Evolutionary conservation across 768 basidiomycete genomes (phyloP), one percentile per base, ranked within the genome.

Genomic region (Rossbeevera mucosa): DNA sequence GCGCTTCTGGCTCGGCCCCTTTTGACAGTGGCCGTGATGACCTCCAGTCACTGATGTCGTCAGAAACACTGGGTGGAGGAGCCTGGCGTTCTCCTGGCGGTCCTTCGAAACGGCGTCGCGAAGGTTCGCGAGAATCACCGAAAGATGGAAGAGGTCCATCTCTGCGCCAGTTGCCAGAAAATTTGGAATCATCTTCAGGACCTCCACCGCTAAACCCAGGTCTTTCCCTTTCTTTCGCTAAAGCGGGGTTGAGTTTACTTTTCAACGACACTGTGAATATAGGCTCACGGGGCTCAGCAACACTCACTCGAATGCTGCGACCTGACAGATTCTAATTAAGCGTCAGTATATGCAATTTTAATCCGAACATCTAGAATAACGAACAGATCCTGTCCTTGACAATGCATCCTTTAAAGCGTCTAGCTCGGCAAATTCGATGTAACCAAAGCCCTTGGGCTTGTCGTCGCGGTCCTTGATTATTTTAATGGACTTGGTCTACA

Each of bases 371-470:
- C 22, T 13, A 26, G 22, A 30, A 16, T 26, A 70, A 56, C 89
- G 65, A 55, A 92, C 91, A 26, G 78, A 68, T 49, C 88, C 89
- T 22, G 76, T 80, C 71, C 82, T 86, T 20, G 76, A 71, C 31
- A 99, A 72, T 5, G 88, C 96, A 53, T 85, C 84, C 72, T 94
- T 94, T 47, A 98, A 73, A 44, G 82, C 86, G 18, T 94, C 91
- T 52, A 93, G 64, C 48, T 86, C 87, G n/a, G 78, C 80, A 64
- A 98, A 98, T 67, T 99, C 96, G 53, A 97, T 83, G 68, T 99
- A 98, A 29, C 95, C 96, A 72, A 97, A 98, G 1, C 96, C 96
- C 70, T 97, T 97, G 18, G 94, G 91, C 67, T 92, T 93, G 45
- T 94, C 94, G 48, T 94, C 94, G 53, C 83, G 80, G 61, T 94